These are phyloP conservation scores for Pythium sukuiense DNA, from an alignment of 352 stramenopile species.

Conservation along the genomic window DNA sequence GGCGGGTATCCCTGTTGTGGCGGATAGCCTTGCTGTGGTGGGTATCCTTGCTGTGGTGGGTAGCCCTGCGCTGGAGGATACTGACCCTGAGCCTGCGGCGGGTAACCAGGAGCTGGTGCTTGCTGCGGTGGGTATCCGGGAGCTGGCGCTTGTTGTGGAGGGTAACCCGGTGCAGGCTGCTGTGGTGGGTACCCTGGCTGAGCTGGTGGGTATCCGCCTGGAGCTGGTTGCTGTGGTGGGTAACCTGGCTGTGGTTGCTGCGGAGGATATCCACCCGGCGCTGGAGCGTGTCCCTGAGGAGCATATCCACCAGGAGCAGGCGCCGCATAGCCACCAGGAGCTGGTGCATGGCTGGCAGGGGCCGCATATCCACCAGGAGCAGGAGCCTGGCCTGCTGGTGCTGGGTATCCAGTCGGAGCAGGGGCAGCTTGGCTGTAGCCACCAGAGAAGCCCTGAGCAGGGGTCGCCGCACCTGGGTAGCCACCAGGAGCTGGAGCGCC, in stretches of 20 bases:
- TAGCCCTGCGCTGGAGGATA: slow-evolving; percentile 25
- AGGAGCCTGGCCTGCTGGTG: slow-evolving; percentile 20
- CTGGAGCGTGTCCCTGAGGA: slow-evolving; percentile 12
- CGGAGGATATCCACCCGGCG: slow-evolving; percentile 32
- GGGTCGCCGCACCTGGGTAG: slow-evolving; percentile 1
- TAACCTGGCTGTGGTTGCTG: slow-evolving; percentile 23
- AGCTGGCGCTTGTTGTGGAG: slow-evolving; percentile 6
- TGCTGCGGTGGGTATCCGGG: background rate
- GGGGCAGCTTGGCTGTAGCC: background rate
- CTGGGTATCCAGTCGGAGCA: slow-evolving; percentile 3
- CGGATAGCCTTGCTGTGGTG: slow-evolving; percentile 11
- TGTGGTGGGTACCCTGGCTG: slow-evolving; percentile 25
- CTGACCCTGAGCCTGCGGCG: slow-evolving; percentile 21
- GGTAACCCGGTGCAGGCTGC: slow-evolving; percentile 27
- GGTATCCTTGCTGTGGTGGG: slow-evolving; percentile 19
- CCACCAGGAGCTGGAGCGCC: slow-evolving; percentile 13
- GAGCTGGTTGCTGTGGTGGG: slow-evolving; percentile 23
- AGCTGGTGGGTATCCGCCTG: slow-evolving; percentile 30
- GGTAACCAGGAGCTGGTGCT: slow-evolving; percentile 18
- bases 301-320: slow-evolving; percentile 6
- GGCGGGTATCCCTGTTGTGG: slow-evolving; percentile 26
- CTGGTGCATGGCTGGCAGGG: slow-evolving; percentile 13
- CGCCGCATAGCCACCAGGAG: slow-evolving; percentile 15
- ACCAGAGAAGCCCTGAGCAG: slow-evolving; percentile 2
- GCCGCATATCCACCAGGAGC: slow-evolving; percentile 20